These are phyloP conservation scores for Fermentozyma sake DNA, from an alignment of 1,139 yeast genomes.

Conservation along the genomic window DNA sequence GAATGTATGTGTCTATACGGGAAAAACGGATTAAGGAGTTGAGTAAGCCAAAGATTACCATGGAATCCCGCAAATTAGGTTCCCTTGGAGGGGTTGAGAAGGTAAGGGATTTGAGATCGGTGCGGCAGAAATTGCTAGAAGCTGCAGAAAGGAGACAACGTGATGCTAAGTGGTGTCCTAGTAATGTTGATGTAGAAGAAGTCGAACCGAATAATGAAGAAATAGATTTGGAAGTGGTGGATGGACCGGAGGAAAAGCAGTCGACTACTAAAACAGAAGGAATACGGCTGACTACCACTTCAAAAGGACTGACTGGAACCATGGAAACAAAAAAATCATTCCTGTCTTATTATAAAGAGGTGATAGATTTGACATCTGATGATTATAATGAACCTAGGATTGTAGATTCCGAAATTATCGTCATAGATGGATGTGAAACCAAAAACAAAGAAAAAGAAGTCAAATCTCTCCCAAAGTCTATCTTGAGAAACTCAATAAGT, in stretches of 20 bases:
- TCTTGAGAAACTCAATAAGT: slow-evolving; percentile 8
- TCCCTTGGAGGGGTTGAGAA: slow-evolving; percentile 3
- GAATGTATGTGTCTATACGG: slow-evolving; percentile 23
- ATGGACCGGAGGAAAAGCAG: slow-evolving; percentile 3
- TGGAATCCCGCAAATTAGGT: slow-evolving; percentile 38
- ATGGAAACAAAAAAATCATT: slow-evolving; percentile 2
- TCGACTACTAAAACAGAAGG: no score
- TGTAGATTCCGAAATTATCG: slow-evolving; percentile 17
- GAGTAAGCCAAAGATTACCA: slow-evolving; percentile 30
- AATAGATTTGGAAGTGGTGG: slow-evolving; percentile 11
- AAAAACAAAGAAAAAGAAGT: background rate
- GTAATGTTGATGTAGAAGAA: slow-evolving; percentile 12
- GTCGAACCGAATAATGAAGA: slow-evolving; percentile 16
- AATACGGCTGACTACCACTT: no score
- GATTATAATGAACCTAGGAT: slow-evolving; percentile 11
- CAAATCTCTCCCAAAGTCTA: slow-evolving; percentile 11
- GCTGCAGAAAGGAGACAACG: slow-evolving; percentile 65
- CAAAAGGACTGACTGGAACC: no score
- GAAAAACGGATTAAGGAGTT: slow-evolving; percentile 37
- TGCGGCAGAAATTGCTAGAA: slow-evolving; percentile 44
- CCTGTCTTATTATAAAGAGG: slow-evolving; percentile 13
- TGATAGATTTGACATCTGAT: slow-evolving; percentile 22
- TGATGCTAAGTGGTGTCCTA: slow-evolving; percentile 56
- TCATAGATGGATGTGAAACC: slow-evolving; percentile 22
- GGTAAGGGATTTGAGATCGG: slow-evolving; percentile 2